phyloP scores from a whole-genome alignment of 306 rosid species.

The Sicyos baderoa region DNA sequence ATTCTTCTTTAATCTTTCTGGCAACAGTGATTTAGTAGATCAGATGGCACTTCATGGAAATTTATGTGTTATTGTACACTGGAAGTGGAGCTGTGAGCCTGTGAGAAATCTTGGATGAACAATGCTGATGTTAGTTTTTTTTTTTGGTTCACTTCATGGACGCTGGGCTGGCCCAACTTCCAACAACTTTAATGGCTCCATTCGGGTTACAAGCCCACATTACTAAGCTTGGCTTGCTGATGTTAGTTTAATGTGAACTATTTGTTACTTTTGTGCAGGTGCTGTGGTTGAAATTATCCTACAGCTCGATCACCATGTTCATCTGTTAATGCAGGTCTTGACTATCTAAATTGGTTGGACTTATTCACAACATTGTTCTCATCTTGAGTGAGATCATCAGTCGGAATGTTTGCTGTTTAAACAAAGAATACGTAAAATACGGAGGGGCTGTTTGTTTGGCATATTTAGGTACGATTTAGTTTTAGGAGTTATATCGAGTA shows the following conservation, averaged over 20 bases:
- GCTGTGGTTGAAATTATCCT: background rate
- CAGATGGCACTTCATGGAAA: background rate
- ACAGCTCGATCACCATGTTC: background rate
- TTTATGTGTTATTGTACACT: background rate
- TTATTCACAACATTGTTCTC: background rate
- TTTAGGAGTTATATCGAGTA: too few species aligned
- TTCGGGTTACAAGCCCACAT: too few species aligned
- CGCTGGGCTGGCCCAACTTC: too few species aligned
- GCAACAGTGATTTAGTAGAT: conserved; percentile 5
- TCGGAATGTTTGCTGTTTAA: conserved; percentile 6
- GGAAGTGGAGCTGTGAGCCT: background rate
- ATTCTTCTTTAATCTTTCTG: background rate
- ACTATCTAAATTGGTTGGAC: conserved; percentile 3
- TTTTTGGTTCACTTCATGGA: too few species aligned
- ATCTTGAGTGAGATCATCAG: background rate
- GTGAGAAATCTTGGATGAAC: background rate
- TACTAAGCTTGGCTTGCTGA: too few species aligned
- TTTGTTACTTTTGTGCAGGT: background rate
- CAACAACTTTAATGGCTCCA: too few species aligned
- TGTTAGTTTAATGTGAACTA: background rate
- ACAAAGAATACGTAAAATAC: conserved; percentile 5
- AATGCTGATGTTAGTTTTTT: background rate
- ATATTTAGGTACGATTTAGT: too few species aligned
- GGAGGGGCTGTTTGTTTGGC: too few species aligned
- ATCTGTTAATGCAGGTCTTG: conserved; percentile 9